Conservation (phyloP, 208 protist genomes). For the Leishmania turanica region DNA sequence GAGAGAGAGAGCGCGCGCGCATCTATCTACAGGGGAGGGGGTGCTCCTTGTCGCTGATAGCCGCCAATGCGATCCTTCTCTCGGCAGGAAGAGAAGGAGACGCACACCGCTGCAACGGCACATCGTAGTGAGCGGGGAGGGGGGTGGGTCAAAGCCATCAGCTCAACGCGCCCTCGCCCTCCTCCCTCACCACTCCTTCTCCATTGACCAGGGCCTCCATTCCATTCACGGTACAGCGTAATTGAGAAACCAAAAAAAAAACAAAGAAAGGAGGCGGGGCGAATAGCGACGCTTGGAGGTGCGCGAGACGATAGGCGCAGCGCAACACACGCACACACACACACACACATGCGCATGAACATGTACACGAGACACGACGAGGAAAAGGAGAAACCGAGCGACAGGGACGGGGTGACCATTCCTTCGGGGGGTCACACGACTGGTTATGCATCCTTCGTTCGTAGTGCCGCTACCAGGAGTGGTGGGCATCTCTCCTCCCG, state of each 20-base stretch:
- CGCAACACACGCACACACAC: neutral
- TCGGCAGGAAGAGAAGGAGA: neutral
- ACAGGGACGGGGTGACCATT: neutral
- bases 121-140: neutral
- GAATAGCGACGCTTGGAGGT: neutral
- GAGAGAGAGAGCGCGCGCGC: neutral
- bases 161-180: too few relatives aligned
- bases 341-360: neutral
- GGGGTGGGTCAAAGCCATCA: neutral
- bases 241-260: neutral
- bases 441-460: too few relatives aligned
- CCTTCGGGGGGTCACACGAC: neutral
- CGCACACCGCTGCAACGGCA: neutral
- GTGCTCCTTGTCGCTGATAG: neutral
- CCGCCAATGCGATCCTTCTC: neutral
- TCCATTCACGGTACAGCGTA: constrained; percentile 10
- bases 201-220: neutral
- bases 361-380: neutral
- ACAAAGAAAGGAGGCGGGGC: neutral
- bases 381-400: neutral
- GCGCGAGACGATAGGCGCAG: neutral
- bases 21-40: neutral
- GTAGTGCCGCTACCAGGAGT: neutral
- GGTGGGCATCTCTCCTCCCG: neutral
- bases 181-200: too few relatives aligned